Percentiles rank a stretch among this genome's conserved stretches.
Evolutionary conservation across 129 eudicot genomes (phyloP).

Genomic region (Chrysanthemum lavandulifolium): DNA sequence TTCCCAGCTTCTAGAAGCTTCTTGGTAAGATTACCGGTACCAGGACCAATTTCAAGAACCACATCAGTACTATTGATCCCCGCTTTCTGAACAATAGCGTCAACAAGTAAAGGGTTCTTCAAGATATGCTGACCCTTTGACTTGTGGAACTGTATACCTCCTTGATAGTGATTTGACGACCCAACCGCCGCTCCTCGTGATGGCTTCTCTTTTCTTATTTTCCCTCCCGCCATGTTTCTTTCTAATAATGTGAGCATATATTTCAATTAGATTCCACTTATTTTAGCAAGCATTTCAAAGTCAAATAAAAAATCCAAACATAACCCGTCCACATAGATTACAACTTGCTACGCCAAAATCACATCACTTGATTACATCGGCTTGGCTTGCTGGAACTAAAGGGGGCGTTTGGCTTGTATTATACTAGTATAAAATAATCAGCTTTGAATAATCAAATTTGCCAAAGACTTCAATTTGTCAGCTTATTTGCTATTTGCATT

Average conservation of each 20-base stretch:
- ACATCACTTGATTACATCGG: too few relatives aligned
- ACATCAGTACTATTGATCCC: slow-evolving; percentile 78
- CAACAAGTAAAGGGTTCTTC: slow-evolving; percentile 80
- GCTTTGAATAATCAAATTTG: too few relatives aligned
- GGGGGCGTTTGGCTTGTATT: too few relatives aligned
- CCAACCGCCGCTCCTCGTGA: slow-evolving; percentile 41
- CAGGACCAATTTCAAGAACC: slow-evolving; percentile 95
- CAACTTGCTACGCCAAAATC: too few relatives aligned
- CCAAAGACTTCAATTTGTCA: too few relatives aligned
- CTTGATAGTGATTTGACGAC: slow-evolving; percentile 66
- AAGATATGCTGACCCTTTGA: slow-evolving; percentile 93
- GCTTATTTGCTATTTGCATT: too few relatives aligned
- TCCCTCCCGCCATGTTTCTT: slow-evolving; percentile 86
- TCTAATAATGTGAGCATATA: background rate
- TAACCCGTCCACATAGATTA: too few relatives aligned
- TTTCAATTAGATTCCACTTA: slow-evolving; percentile 1
- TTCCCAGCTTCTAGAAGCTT: slow-evolving; percentile 94
- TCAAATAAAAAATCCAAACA: too few relatives aligned
- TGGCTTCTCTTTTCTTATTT: slow-evolving; percentile 62
- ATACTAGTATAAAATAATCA: too few relatives aligned
- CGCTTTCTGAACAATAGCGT: slow-evolving; percentile 77
- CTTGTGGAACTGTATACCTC: slow-evolving; percentile 90
- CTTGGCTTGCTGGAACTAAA: too few relatives aligned
- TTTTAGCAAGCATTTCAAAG: background rate
- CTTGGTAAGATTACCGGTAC: slow-evolving; percentile 95